Evolutionary conservation across 768 basidiomycete species (phyloP).

Genomic region (Pisolithus marmoratus): DNA sequence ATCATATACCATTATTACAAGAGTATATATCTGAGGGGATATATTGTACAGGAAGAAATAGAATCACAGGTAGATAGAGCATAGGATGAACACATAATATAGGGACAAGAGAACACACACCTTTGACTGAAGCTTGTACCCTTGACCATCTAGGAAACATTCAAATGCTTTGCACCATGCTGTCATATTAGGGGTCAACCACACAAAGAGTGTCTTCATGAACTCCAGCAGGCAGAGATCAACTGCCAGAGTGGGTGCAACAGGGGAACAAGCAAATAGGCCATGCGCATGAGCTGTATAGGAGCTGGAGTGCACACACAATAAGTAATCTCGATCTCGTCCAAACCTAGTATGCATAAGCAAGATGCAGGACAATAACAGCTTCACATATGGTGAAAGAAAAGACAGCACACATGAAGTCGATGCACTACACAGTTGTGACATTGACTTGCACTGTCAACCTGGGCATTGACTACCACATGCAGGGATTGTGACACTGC

Average conservation of each 20-base stretch:
- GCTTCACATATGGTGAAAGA: background rate
- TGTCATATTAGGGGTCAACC: conserved; percentile 7
- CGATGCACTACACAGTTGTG: background rate
- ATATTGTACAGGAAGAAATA: too few species aligned
- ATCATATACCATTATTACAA: too few species aligned
- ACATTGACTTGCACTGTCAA: background rate
- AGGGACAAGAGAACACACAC: too few species aligned
- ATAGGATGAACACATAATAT: background rate
- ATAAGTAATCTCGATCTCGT: conserved; percentile 1
- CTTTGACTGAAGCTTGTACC: conserved; percentile 8
- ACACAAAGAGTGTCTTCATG: too few species aligned
- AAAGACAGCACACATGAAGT: background rate
- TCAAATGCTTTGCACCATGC: conserved; percentile 10
- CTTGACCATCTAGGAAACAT: conserved; percentile 7
- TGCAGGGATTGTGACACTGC: background rate
- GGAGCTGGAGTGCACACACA: conserved; percentile 14
- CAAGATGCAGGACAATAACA: too few species aligned
- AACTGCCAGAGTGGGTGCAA: conserved; percentile 25
- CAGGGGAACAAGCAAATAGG: conserved; percentile 25
- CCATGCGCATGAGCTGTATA: conserved; percentile 19
- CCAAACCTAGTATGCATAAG: background rate
- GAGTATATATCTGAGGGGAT: too few species aligned
- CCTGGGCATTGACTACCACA: background rate
- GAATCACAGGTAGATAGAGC: too few species aligned
- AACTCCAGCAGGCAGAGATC: conserved; percentile 29